Percentiles rank a stretch among this genome's conserved stretches.
phyloP scores from a whole-genome alignment of 2,329 filamentous ascomycete genomes.

The Pseudofabraea citricarpa region DNA sequence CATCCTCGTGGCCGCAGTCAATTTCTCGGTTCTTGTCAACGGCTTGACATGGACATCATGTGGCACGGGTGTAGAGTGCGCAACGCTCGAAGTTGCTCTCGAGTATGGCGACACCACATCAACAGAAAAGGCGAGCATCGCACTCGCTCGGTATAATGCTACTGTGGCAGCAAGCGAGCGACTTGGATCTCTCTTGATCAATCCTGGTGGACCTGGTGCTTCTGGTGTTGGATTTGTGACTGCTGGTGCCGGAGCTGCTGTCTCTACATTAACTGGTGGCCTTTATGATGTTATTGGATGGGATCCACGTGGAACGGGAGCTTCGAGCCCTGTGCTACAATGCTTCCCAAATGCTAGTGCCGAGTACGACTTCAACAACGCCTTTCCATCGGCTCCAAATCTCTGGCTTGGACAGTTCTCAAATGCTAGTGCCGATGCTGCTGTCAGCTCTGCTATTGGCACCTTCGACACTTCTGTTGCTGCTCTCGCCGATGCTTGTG shows the following conservation, averaged over 20 bases:
- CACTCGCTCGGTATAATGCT: neutral
- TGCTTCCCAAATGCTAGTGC: slow-evolving; percentile 10
- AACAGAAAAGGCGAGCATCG: neutral
- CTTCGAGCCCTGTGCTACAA: slow-evolving; percentile 8
- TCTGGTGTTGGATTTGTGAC: slow-evolving; percentile 6
- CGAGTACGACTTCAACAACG: slow-evolving; percentile 8
- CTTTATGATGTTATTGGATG: slow-evolving; percentile 15
- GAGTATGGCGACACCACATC: slow-evolving; percentile 3
- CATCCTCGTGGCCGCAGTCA: neutral
- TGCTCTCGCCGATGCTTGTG: slow-evolving; percentile 9
- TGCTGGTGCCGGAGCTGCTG: slow-evolving; percentile 2
- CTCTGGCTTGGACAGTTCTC: slow-evolving; percentile 10
- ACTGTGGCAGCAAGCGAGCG: neutral
- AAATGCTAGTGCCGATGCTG: slow-evolving; percentile 5
- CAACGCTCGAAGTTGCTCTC: neutral
- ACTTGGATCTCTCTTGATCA: slow-evolving; percentile 2
- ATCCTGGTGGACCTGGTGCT: slow-evolving; percentile 9
- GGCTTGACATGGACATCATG: neutral
- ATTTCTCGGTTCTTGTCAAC: neutral
- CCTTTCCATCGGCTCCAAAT: slow-evolving; percentile 10
- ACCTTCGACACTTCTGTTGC: slow-evolving; percentile 8
- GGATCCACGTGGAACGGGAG: slow-evolving; percentile 12
- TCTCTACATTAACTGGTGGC: slow-evolving; percentile 10
- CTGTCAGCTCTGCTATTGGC: neutral
- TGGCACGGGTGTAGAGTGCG: slow-evolving; percentile 1